phyloP scores from a whole-genome alignment of 768 basidiomycete genomes.

The Lepiota subincarnata region DNA sequence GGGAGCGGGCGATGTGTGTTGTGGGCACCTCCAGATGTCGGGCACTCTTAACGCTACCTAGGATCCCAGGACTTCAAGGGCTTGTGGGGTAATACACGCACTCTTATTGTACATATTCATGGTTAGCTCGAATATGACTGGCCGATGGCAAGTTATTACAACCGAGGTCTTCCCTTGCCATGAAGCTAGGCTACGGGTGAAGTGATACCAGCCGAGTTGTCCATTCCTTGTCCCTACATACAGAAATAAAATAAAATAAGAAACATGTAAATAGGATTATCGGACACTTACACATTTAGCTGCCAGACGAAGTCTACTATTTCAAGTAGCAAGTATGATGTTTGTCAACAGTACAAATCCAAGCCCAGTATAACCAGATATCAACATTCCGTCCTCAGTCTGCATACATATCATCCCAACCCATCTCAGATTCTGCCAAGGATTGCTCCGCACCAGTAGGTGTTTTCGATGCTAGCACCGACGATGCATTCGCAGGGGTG shows the following conservation, averaged over 20 bases:
- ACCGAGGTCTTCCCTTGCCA: too few relatives aligned
- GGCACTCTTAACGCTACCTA: slow-evolving; percentile 4
- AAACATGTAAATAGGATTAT: neutral
- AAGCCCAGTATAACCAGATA: neutral
- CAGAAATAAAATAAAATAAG: too few relatives aligned
- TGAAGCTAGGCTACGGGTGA: too few relatives aligned
- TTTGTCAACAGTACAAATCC: neutral
- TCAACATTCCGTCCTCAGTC: slow-evolving; percentile 19
- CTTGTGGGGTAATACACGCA: too few relatives aligned
- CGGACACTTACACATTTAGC: neutral
- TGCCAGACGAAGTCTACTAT: neutral
- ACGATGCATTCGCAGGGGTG: slow-evolving; percentile 13
- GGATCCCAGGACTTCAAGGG: too few relatives aligned
- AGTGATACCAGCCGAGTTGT: too few relatives aligned
- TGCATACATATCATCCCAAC: slow-evolving; percentile 66
- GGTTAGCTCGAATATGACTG: neutral
- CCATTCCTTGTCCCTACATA: neutral
- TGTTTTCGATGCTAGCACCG: slow-evolving; percentile 4
- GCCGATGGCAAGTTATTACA: neutral
- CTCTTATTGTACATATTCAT: slow-evolving; percentile 2
- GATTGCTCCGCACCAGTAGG: slow-evolving; percentile 27
- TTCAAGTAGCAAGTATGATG: neutral
- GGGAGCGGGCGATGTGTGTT: slow-evolving; percentile 75
- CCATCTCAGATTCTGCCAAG: slow-evolving; percentile 27
- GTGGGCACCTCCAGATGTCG: slow-evolving; percentile 54